Base-by-base conservation (phyloP, 306 rosid species). In the Arachis hypogaea region DNA sequence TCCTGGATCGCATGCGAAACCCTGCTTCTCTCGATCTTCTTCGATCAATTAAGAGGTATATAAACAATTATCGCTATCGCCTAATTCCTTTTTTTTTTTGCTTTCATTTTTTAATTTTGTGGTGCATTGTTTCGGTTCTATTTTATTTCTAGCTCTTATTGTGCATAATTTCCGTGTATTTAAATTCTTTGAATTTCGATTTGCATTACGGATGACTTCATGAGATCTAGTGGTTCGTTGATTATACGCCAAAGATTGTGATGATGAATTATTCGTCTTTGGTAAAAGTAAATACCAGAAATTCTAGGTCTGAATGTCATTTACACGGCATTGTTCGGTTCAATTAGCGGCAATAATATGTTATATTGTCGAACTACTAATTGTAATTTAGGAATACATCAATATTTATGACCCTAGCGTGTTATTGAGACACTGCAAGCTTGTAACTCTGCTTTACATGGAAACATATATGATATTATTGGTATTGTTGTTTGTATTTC, bases 1-100 rank as follows among this genome's bases (percentile, higher is more conserved):
- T 86, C 78, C 92, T 90, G 42, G 82, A 88, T 62, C 96, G 93
- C 36, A 88, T 90, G 96, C 85, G 93, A 66, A 88, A 90, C 73
- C 96, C 92, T 54, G 82, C 93, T 69, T 88, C 92, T 62, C 77
- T 85, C 55, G 81, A 88, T 79, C 92, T 90, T 22, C 88, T 90
- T 30, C 89, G 93, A 36, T 86, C 92, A 58, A 90, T 88, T 72
- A 88, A 86, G 78, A 90, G 93, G 96, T 82, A 12, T 66, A 8
- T 49, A 4, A 56, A 46, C 3, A 46, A 46, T 7, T 46, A 46
- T 11, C 42, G 28, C 4, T 14, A 6, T 5, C 58, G 58, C 58
- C 28, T 14, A 7, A 52, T 52, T 14, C 29, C 12, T 11, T 51
- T 52, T 18, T 52, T 50, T 12, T 46, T 50, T 5, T 11, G 6